Evolutionary conservation across 2,329 filamentous ascomycete genomes (phyloP).

Genomic region (Trichoderma arundinaceum): DNA sequence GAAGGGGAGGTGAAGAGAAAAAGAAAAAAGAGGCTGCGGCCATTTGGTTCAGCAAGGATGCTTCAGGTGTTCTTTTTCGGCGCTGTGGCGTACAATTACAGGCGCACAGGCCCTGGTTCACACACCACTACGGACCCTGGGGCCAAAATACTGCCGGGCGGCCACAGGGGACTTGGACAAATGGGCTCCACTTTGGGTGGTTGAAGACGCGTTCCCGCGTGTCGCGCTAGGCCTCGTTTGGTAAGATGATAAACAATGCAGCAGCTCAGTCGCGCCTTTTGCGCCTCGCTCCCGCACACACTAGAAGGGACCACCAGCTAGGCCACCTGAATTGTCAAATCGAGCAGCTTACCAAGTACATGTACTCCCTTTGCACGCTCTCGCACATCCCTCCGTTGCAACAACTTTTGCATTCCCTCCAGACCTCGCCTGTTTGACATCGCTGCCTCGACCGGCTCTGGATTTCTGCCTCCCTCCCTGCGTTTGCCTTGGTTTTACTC

Average conservation of each 20-base stretch:
- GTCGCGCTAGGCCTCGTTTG: conserved; percentile 40
- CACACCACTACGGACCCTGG: neutral
- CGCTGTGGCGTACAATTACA: too few species aligned
- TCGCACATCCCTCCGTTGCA: conserved; percentile 25
- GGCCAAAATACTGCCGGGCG: conserved; percentile 24
- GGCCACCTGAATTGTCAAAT: conserved; percentile 12
- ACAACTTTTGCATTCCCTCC: conserved; percentile 30
- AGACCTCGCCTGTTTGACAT: conserved; percentile 16
- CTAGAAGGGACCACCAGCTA: conserved; percentile 2
- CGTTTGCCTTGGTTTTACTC: conserved; percentile 28
- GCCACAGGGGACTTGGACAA: conserved; percentile 5
- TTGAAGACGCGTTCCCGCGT: conserved; percentile 43
- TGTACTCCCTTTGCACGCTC: conserved; percentile 8
- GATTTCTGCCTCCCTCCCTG: conserved; percentile 22
- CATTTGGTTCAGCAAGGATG: too few species aligned
- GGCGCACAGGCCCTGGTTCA: neutral
- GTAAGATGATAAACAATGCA: conserved; percentile 49
- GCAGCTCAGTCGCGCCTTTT: conserved; percentile 36
- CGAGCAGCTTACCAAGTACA: conserved; percentile 16
- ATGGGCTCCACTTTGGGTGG: conserved; percentile 23
- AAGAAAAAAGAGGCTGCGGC: neutral
- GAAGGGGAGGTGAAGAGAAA: neutral
- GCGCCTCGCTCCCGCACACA: conserved; percentile 15
- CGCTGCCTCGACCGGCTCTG: neutral
- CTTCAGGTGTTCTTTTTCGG: too few species aligned